phyloP scores from a whole-genome alignment of 2,329 filamentous ascomycete genomes.

The Emmonsiellopsis sp. region DNA sequence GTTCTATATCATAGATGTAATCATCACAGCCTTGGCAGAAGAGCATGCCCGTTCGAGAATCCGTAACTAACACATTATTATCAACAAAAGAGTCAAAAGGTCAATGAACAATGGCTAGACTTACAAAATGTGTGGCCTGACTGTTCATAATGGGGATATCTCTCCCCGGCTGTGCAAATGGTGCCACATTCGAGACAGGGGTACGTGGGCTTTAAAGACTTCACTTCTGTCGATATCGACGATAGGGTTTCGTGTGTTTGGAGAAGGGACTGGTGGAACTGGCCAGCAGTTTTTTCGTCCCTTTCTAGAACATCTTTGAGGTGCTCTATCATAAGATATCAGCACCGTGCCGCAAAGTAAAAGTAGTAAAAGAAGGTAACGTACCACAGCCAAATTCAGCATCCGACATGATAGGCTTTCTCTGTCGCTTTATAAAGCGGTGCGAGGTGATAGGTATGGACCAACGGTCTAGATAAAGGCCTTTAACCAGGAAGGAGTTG shows the following conservation, averaged over 20 bases:
- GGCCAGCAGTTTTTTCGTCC: slow-evolving; percentile 22
- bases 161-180: slow-evolving; percentile 20
- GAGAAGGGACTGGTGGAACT: slow-evolving; percentile 26
- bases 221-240: slow-evolving; percentile 17
- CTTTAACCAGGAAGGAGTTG: too few relatives aligned
- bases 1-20: slow-evolving; percentile 32
- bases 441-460: neutral
- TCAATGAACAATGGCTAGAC: slow-evolving; percentile 4
- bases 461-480: neutral
- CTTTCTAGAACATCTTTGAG: slow-evolving; percentile 25
- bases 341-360: slow-evolving; percentile 1
- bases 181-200: slow-evolving; percentile 29
- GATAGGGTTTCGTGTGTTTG: slow-evolving; percentile 23
- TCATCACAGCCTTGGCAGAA: slow-evolving; percentile 33
- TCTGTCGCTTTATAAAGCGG: neutral
- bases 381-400: slow-evolving; percentile 6
- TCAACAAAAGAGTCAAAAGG: neutral
- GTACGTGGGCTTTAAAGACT: slow-evolving; percentile 29
- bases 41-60: slow-evolving; percentile 29
- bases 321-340: slow-evolving; percentile 23
- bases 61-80: slow-evolving; percentile 24
- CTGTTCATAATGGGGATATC: slow-evolving; percentile 26
- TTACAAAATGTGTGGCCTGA: slow-evolving; percentile 34
- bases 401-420: neutral
- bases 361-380: neutral